A percentile compares a stretch with the other conserved stretches of the same genome.
Evolutionary conservation across 2,329 filamentous ascomycete genomes (phyloP).

Genomic region (Magnaporthiopsis poae): DNA sequence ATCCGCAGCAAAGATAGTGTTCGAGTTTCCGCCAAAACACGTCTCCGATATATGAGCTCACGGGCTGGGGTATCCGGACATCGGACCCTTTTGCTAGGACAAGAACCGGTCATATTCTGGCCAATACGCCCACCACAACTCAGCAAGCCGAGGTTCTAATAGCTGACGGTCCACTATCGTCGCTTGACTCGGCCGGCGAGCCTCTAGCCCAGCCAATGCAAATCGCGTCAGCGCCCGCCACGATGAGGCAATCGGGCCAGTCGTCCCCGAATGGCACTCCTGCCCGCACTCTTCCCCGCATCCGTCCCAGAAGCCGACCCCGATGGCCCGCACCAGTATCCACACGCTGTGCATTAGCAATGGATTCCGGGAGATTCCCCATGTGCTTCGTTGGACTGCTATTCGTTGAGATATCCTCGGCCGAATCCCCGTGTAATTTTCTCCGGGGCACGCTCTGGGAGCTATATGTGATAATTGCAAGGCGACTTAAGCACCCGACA

Average conservation of each 20-base stretch:
- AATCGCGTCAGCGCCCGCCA: background rate
- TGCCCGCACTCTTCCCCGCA: background rate
- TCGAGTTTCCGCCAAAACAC: background rate
- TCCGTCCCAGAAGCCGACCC: background rate
- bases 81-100: background rate
- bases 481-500: no score
- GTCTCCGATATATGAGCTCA: background rate
- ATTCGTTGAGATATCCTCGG: no score
- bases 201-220: background rate
- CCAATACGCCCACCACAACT: no score
- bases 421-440: no score
- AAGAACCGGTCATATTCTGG: no score
- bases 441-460: no score
- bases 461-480: no score
- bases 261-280: background rate
- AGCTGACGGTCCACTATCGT: background rate
- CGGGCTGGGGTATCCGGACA: background rate
- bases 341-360: background rate
- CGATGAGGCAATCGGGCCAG: background rate
- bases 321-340: background rate
- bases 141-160: background rate
- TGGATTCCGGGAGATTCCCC: background rate
- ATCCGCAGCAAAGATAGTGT: background rate
- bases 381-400: background rate
- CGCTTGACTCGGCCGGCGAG: background rate